Evolutionary conservation across 192 early-diverging fungal genomes (phyloP), one percentile per base, ranked within the genome.

Genomic region (Entomortierella parvispora): DNA sequence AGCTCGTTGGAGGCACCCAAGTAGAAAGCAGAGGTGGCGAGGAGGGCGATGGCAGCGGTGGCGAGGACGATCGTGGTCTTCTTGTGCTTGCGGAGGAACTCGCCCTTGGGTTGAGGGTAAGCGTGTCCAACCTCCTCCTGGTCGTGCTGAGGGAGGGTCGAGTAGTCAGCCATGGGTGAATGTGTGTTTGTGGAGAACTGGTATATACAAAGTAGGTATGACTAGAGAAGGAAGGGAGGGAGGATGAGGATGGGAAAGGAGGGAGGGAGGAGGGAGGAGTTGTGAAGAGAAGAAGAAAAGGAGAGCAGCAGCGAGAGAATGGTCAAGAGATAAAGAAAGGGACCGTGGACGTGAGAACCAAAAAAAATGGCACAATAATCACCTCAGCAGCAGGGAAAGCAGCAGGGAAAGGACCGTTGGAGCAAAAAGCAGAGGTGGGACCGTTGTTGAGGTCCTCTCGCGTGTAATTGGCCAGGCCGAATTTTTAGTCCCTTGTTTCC

Each of bases 1-100:
- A 72, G 58, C 33, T 80, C 68, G 49, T 80, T 80, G 14, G 79
- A 54, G 12, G 79, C 55, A 34, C 65, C 79, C 33, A 72, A 20
- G 40, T 55, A 49, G 34, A 67, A 71, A 40, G 67, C 63, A n/a
- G 70, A 58, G 45, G 62, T 48, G 53, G 64, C 54, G 26, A 80
- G 52, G 23, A 80, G 79, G 2, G 64, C 63, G 23, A 67, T 72
- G 14, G 79, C 68, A 3, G 79, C 79, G 4, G 66, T 68, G 33
- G 71, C 71, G 20, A 76, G 65, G 23, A 76, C 57, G 31, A 76
- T 40, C 12, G 71, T 76, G 33, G 50, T 68, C 53, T 67, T 67
- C 51, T 67, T 76, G 65, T 67, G 60, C 51, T 67, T 76, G 65
- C 65, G 71, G 29, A 68, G 55, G 74, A 77, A 64, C 26, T 52